phyloP scores from a whole-genome alignment of 1,284 basidiomycete species.

The Schizophyllum amplum region DNA sequence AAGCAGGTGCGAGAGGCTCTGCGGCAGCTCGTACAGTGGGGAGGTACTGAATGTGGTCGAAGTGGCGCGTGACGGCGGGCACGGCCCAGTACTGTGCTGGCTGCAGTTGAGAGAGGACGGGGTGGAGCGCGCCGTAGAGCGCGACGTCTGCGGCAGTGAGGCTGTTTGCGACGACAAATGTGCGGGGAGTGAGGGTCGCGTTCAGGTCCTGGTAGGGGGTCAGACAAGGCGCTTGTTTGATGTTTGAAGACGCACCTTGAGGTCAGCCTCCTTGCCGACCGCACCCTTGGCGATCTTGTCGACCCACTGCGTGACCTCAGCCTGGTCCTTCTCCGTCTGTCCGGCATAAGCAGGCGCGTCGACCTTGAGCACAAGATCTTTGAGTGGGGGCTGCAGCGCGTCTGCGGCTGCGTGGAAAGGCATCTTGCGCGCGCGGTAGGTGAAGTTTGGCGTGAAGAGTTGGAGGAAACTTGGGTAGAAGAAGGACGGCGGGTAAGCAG shows the following conservation, averaged over 20 bases:
- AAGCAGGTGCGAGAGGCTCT: constrained; percentile 44
- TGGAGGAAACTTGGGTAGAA: not conserved
- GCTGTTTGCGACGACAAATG: constrained; percentile 76
- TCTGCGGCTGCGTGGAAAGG: constrained; percentile 44
- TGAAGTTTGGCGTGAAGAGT: not conserved
- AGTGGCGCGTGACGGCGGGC: constrained; percentile 85
- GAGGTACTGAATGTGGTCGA: constrained; percentile 82
- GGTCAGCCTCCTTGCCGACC: constrained; percentile 34
- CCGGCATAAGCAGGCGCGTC: constrained; percentile 21
- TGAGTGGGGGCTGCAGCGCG: constrained; percentile 44
- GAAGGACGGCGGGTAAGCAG: not conserved
- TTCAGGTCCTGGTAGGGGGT: constrained; percentile 54
- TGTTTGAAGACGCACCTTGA: constrained; percentile 34
- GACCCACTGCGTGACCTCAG: constrained; percentile 62
- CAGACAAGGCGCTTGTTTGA: constrained; percentile 1
- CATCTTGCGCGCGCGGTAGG: constrained; percentile 30
- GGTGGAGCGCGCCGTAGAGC: constrained; percentile 77
- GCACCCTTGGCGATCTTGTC: constrained; percentile 51
- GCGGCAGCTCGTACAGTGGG: constrained; percentile 52
- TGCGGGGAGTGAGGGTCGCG: constrained; percentile 64
- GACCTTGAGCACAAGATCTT: constrained; percentile 47
- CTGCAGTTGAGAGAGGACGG: constrained; percentile 62
- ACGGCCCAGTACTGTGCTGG: constrained; percentile 64
- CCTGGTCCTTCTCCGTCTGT: constrained; percentile 43
- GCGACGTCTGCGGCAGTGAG: constrained; percentile 84